Evolutionary conservation across 805 yeast genomes (phyloP), one percentile per base, ranked within the genome.

Genomic region (Barnettozyma populi): DNA sequence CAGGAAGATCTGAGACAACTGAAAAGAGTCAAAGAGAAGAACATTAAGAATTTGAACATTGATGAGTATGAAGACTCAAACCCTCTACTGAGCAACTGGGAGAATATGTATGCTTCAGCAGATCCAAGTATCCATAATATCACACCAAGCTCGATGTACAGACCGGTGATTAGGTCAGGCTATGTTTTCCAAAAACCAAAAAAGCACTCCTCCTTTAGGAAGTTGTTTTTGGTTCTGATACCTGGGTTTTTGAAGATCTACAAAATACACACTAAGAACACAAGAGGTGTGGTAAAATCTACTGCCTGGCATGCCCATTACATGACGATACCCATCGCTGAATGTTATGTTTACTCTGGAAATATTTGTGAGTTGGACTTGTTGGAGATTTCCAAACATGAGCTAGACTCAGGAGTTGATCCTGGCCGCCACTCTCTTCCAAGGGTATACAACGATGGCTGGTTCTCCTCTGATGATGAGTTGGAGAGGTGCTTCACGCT

Each of bases 401-500:
- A 72, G 23, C 65, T 72, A 40, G 79, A 80, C 48, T 67, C 68
- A 3, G 61, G 65, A 19, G 65, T 29, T 7, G 45, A 74, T 48
- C 84, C 86, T 0, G 86, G 84, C 0, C 73, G 71, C 5, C 73
- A 75, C 42, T 66, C 82, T 0, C 60, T 85, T 27, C 96, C 97
- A 0, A 69, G 95, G 32, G 69, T 84, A 0, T 90, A 86, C 59
- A 66, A 75, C 2, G 95, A 90, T 64, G 97, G 97, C 0, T 85
- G 95, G 89, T 76, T 73, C 53, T 84, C 95, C 2, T 71, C 79
- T 8, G 98, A 92, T 57, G 86, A 82, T 42, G 94, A 87, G 54
- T 56, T 73, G n/a, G 67, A 78, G 24, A 70, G 96, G 43, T 80
- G 94, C 52, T 90, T 92, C 57, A 86, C 94, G 0, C 56, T 92